Percentiles rank a stretch among this genome's conserved stretches.
Evolutionary conservation across 139 green algal genomes (phyloP).

Genomic region (Pseudopediastrum boryanum): DNA sequence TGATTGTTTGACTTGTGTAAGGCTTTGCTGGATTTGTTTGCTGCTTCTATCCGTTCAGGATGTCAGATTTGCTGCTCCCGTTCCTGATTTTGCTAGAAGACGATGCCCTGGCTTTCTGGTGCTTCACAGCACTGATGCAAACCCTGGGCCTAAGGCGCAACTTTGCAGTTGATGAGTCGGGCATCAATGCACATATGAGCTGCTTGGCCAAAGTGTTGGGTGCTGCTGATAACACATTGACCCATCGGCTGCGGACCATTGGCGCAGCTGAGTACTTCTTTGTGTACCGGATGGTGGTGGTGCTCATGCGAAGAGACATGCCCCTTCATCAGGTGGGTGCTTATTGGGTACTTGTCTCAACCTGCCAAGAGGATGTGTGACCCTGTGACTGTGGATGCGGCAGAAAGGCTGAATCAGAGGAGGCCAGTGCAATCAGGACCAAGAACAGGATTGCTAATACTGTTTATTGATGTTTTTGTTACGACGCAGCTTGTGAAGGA

Average conservation of each 20-base stretch:
- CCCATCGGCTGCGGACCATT: slow-evolving; percentile 51
- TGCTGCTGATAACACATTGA: slow-evolving; percentile 34
- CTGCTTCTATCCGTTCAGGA: slow-evolving; percentile 46
- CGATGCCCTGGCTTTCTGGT: slow-evolving; percentile 86
- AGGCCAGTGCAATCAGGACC: too few species aligned
- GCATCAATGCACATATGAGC: slow-evolving; percentile 73
- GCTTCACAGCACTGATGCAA: slow-evolving; percentile 83
- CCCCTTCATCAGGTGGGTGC: slow-evolving; percentile 53
- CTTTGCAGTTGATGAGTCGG: slow-evolving; percentile 73
- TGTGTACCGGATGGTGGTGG: slow-evolving; percentile 84
- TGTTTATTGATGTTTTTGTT: neutral
- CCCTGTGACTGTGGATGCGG: too few species aligned
- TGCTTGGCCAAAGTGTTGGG: slow-evolving; percentile 46
- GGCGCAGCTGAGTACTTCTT: slow-evolving; percentile 80
- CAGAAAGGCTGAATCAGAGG: too few species aligned
- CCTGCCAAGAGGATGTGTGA: too few species aligned
- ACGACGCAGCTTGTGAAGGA: neutral
- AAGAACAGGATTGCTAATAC: too few species aligned
- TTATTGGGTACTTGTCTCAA: slow-evolving; percentile 42
- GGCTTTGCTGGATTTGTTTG: neutral
- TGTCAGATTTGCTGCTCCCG: slow-evolving; percentile 86
- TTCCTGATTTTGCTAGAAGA: slow-evolving; percentile 83
- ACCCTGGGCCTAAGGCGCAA: slow-evolving; percentile 59
- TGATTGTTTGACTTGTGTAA: too few species aligned
- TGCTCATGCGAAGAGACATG: slow-evolving; percentile 82